phyloP scores from a whole-genome alignment of 495 filamentous ascomycete genomes.

The Beverwykella pulmonaria region DNA sequence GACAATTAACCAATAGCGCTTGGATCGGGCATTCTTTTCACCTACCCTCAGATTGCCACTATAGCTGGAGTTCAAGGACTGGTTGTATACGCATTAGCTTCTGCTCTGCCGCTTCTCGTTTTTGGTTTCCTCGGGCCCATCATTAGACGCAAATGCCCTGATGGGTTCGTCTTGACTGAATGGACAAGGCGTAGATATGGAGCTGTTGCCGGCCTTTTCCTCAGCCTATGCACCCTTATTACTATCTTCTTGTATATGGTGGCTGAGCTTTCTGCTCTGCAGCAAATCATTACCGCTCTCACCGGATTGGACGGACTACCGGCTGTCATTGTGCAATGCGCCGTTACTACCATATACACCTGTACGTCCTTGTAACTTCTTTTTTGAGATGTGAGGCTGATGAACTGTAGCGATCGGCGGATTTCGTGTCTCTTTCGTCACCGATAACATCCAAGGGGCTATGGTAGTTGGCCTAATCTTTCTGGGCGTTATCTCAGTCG shows the following conservation, averaged over 20 bases:
- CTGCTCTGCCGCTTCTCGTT: conserved; percentile 65
- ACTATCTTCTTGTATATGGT: conserved; percentile 84
- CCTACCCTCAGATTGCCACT: conserved; percentile 79
- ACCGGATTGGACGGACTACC: conserved; percentile 74
- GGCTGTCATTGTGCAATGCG: conserved; percentile 70
- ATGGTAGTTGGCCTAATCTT: conserved; percentile 72
- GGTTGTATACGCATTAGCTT: conserved; percentile 69
- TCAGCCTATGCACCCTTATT: conserved; percentile 67
- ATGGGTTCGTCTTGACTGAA: conserved; percentile 78
- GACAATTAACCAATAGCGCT: conserved; percentile 57
- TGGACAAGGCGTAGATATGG: conserved; percentile 78
- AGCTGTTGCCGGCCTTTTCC: conserved; percentile 61
- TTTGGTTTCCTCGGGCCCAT: conserved; percentile 72
- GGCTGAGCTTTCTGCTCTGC: conserved; percentile 71
- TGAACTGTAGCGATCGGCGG: conserved; percentile 63
- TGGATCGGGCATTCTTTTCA: conserved; percentile 75
- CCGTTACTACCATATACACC: conserved; percentile 75
- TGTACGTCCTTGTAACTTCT: conserved; percentile 53
- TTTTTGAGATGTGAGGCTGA: not conserved
- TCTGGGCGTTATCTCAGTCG: conserved; percentile 70
- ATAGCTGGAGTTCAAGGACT: conserved; percentile 74
- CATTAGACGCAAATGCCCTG: conserved; percentile 70
- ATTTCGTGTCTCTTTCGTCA: conserved; percentile 76
- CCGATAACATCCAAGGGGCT: conserved; percentile 73
- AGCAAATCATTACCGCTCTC: conserved; percentile 70